These are phyloP conservation scores for Phytophthora multivora DNA, from an alignment of 352 stramenopile genomes.

Conservation along the genomic window DNA sequence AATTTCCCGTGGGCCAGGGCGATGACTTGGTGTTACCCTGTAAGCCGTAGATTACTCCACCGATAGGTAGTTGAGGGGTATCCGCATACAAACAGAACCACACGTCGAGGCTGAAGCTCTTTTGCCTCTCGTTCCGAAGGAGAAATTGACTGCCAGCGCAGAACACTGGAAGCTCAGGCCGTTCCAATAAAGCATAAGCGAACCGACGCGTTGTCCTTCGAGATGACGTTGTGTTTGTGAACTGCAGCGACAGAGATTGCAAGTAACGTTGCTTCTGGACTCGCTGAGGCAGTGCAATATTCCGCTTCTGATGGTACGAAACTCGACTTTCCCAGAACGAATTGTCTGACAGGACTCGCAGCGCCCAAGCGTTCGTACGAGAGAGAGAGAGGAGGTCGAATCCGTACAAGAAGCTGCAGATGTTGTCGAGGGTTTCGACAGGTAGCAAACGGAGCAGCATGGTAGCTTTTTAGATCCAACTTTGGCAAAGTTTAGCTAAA, in stretches of 20 bases:
- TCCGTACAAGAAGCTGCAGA: slow-evolving; percentile 10
- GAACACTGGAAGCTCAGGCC: not conserved
- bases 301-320: not conserved
- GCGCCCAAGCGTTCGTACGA: slow-evolving; percentile 7
- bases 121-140: not conserved
- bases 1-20: not conserved
- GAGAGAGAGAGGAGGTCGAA: slow-evolving; percentile 20
- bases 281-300: not conserved
- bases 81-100: slow-evolving; percentile 17
- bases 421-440: not conserved
- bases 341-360: slow-evolving; percentile 11
- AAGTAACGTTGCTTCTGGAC: slow-evolving; percentile 9
- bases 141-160: slow-evolving; percentile 1
- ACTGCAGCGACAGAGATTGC: not conserved
- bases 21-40: slow-evolving; percentile 2
- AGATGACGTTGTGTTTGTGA: not conserved
- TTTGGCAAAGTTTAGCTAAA: not conserved
- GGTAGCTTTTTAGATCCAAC: not conserved
- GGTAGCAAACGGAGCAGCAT: slow-evolving; percentile 13
- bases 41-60: slow-evolving; percentile 14
- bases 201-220: not conserved
- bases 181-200: slow-evolving; percentile 1
- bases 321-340: slow-evolving; percentile 8
- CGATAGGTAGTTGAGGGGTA: not conserved
- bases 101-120: slow-evolving; percentile 19